phyloP scores from a whole-genome alignment of 305 asterid genomes.

The Rubia balearica region DNA sequence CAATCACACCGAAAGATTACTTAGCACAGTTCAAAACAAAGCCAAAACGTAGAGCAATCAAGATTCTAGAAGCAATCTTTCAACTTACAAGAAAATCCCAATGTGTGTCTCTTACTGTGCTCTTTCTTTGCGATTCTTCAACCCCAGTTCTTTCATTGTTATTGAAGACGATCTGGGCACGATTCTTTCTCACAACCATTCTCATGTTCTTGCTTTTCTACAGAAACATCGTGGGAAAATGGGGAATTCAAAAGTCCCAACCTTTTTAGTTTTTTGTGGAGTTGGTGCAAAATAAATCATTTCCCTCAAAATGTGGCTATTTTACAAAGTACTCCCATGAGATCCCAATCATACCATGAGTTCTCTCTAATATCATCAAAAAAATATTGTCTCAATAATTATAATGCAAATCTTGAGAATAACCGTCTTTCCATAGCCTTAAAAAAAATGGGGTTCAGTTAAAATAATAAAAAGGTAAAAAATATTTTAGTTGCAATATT shows the following conservation, averaged over 20 bases:
- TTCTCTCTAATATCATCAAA: no score
- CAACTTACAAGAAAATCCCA: constrained; percentile 39
- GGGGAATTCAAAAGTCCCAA: neutral
- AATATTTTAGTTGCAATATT: no score
- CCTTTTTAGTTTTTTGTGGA: neutral
- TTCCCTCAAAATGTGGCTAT: no score
- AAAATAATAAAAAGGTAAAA: no score
- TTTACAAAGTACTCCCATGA: no score
- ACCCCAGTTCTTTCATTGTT: constrained; percentile 6
- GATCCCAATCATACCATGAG: no score
- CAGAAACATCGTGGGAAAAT: constrained; percentile 5
- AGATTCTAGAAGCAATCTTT: neutral
- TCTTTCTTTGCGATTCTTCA: constrained; percentile 14
- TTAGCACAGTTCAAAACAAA: neutral
- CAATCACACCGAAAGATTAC: neutral
- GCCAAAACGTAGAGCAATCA: constrained; percentile 3
- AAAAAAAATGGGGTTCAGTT: no score
- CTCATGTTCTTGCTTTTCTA: constrained; percentile 1
- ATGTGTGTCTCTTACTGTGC: constrained; percentile 23
- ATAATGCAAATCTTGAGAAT: no score
- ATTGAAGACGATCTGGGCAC: constrained; percentile 6
- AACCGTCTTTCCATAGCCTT: no score
- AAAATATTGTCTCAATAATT: no score
- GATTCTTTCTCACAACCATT: constrained; percentile 20
- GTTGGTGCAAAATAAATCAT: no score